phyloP scores from a whole-genome alignment of 1,284 basidiomycete genomes.

The Apiotrichum sp. region DNA sequence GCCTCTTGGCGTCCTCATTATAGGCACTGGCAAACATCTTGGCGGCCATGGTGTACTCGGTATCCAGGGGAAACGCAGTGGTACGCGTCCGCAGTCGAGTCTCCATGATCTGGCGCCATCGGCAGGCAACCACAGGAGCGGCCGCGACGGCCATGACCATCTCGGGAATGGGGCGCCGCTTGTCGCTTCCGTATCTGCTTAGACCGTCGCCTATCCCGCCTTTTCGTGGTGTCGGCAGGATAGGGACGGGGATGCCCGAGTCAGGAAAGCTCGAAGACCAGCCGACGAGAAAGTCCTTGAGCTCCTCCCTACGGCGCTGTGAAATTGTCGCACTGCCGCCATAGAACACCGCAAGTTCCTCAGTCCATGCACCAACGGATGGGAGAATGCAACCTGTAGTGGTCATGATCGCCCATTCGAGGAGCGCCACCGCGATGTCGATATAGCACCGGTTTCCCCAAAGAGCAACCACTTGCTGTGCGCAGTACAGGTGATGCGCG shows the following conservation, averaged over 20 bases:
- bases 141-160: conserved; percentile 20
- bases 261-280: conserved; percentile 22
- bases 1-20: conserved; percentile 1
- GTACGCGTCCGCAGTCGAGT: conserved; percentile 15
- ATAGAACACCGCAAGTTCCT: conserved; percentile 2
- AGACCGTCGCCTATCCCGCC: conserved; percentile 26
- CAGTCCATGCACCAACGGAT: conserved; percentile 1
- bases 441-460: conserved; percentile 17
- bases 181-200: conserved; percentile 15
- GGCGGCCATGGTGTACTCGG: conserved; percentile 21
- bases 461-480: conserved; percentile 26
- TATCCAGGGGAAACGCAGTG: conserved; percentile 15
- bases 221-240: conserved; percentile 16
- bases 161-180: conserved; percentile 27
- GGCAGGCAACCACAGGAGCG: conserved; percentile 17
- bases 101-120: conserved; percentile 24
- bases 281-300: conserved; percentile 14
- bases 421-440: conserved; percentile 14
- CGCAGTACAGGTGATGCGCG: conserved; percentile 25
- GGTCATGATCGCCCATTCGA: conserved; percentile 20
- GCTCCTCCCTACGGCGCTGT: conserved; percentile 8
- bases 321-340: conserved; percentile 7
- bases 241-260: conserved; percentile 15
- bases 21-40: conserved; percentile 20
- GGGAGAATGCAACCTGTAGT: conserved; percentile 8